Conservation (phyloP, 345 rosid species). For the Moringa oleifera region DNA sequence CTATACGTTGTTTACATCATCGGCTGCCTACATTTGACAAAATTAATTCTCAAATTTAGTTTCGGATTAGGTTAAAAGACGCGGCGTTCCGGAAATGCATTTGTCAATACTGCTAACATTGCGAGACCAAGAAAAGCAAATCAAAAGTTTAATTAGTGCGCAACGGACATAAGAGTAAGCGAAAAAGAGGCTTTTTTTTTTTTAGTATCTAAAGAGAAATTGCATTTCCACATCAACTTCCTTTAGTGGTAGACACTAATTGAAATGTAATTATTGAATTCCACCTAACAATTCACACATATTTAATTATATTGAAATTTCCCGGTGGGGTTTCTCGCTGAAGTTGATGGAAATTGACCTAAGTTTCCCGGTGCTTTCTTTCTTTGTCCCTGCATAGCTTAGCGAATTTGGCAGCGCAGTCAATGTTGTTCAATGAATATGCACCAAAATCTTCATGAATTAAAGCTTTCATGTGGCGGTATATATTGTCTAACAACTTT, state of each 20-base stretch:
- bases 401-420: too few relatives aligned
- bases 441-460: too few relatives aligned
- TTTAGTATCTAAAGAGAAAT: neutral
- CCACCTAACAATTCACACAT: neutral
- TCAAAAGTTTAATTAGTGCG: too few relatives aligned
- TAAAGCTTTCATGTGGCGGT: too few relatives aligned
- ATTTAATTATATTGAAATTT: too few relatives aligned
- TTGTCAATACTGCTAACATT: neutral
- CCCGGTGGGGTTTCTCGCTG: neutral
- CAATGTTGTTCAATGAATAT: too few relatives aligned
- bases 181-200: neutral
- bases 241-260: neutral
- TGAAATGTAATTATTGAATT: neutral
- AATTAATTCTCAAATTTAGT: neutral
- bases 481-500: too few relatives aligned
- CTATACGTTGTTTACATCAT: too few relatives aligned
- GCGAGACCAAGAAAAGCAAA: conserved; percentile 6
- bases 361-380: too few relatives aligned
- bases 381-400: too few relatives aligned
- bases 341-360: neutral
- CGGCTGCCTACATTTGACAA: too few relatives aligned
- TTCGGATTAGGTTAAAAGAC: conserved; percentile 15
- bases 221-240: conserved; percentile 18
- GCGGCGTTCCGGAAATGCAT: conserved; percentile 19
- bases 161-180: neutral